Evolutionary conservation across 257 asterid genomes (phyloP).

Genomic region (Handroanthus guayacan): DNA sequence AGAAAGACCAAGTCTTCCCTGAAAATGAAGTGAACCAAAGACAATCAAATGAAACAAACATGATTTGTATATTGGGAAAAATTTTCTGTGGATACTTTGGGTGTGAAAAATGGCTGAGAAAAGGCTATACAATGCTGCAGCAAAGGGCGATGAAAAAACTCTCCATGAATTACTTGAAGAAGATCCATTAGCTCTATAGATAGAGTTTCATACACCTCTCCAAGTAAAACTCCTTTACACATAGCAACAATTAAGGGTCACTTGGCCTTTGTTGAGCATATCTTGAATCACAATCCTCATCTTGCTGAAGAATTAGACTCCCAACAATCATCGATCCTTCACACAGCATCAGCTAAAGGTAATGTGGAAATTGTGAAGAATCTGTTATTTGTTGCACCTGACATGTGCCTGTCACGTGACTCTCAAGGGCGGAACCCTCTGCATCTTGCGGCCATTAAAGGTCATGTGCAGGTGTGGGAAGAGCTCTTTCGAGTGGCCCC

Average conservation of each 20-base stretch:
- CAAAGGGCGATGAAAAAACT: slow-evolving; percentile 30
- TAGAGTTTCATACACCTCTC: slow-evolving; percentile 41
- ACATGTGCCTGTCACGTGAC: slow-evolving; percentile 53
- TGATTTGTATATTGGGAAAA: background rate
- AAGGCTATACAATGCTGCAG: slow-evolving; percentile 50
- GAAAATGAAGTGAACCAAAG: too few species aligned
- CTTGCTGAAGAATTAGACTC: slow-evolving; percentile 48
- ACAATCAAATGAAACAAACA: too few species aligned
- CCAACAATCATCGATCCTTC: slow-evolving; percentile 51
- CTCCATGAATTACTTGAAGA: slow-evolving; percentile 37
- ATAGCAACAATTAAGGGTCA: slow-evolving; percentile 48
- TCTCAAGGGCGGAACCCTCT: slow-evolving; percentile 60
- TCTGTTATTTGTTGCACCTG: slow-evolving; percentile 41
- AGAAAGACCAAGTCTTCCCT: too few species aligned
- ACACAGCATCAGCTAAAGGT: slow-evolving; percentile 53
- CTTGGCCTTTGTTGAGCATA: slow-evolving; percentile 35
- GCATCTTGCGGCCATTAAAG: slow-evolving; percentile 62
- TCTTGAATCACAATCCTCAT: slow-evolving; percentile 36
- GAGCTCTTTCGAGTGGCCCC: slow-evolving; percentile 38
- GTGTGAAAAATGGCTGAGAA: slow-evolving; percentile 35
- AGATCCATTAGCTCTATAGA: slow-evolving; percentile 48
- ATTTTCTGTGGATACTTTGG: background rate
- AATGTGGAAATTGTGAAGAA: slow-evolving; percentile 32
- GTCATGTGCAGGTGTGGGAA: slow-evolving; percentile 38
- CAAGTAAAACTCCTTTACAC: slow-evolving; percentile 55